These are phyloP conservation scores for Yamadazyma atlantica DNA, from an alignment of 1,139 yeast genomes.

Conservation along the genomic window DNA sequence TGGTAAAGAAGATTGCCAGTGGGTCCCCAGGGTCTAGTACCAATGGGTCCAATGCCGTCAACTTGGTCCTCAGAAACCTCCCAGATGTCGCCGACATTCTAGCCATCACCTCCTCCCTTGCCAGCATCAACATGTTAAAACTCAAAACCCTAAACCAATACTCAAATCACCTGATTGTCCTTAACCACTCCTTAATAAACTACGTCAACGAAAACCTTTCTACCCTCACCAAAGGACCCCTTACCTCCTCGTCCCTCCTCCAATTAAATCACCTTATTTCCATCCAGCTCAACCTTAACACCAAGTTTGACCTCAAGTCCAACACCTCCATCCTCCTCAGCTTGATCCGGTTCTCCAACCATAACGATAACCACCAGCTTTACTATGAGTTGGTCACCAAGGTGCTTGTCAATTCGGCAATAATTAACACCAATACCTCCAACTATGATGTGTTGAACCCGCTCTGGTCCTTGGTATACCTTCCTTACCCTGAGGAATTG, in stretches of 20 bases:
- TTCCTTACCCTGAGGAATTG: constrained; percentile 12
- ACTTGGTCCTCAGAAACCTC: constrained; percentile 9
- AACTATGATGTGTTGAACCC: constrained; percentile 12
- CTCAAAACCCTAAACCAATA: constrained; percentile 11
- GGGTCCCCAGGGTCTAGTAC: too few species aligned
- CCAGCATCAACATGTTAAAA: constrained; percentile 7
- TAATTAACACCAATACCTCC: constrained; percentile 7
- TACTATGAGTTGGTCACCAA: constrained; percentile 29
- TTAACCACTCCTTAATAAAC: constrained; percentile 10
- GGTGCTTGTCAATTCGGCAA: constrained; percentile 3
- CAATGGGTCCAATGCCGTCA: too few species aligned
- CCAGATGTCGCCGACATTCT: constrained; percentile 13
- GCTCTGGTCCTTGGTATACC: constrained; percentile 12
- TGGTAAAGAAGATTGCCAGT: too few species aligned
- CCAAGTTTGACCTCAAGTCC: constrained; percentile 37
- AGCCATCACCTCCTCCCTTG: constrained; percentile 4
- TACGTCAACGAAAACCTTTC: constrained; percentile 9
- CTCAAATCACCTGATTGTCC: constrained; percentile 9
- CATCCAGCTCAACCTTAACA: constrained; percentile 37
- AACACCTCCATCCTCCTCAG: constrained; percentile 51
- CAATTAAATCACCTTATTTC: constrained; percentile 17
- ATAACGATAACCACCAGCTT: constrained; percentile 10
- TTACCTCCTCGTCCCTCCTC: constrained; percentile 10
- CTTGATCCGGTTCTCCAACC: constrained; percentile 48
- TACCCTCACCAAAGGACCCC: constrained; percentile 5